Conservation (phyloP, 2,329 filamentous ascomycete species). For the Penicillium fuscoglaucum region DNA sequence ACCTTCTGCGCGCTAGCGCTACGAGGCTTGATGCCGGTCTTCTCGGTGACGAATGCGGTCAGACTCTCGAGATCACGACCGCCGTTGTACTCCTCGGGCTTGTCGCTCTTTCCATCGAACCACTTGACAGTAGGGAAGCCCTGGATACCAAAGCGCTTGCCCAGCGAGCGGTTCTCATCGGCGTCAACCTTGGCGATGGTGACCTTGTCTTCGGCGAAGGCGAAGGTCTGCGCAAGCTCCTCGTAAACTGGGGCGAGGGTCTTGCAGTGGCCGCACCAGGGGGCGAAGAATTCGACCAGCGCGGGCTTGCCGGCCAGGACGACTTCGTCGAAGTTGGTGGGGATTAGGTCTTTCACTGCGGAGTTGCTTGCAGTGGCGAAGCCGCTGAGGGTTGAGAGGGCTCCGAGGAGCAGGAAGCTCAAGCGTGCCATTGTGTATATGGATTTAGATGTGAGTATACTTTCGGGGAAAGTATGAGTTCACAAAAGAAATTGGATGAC, state of each 20-base stretch:
- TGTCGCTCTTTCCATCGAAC: constrained; percentile 92
- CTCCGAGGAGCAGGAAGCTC: constrained; percentile 48
- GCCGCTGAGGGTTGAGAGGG: constrained; percentile 50
- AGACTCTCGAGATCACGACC: constrained; percentile 87
- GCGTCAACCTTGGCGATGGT: constrained; percentile 95
- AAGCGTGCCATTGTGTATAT: constrained; percentile 47
- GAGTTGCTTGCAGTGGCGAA: constrained; percentile 69
- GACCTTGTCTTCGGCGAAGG: constrained; percentile 71
- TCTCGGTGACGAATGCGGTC: constrained; percentile 75
- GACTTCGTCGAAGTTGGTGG: constrained; percentile 86
- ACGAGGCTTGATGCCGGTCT: constrained; percentile 81
- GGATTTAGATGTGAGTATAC: background rate
- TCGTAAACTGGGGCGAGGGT: constrained; percentile 92
- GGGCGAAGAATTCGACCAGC: constrained; percentile 96
- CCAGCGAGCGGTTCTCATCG: constrained; percentile 80
- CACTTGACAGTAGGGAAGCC: constrained; percentile 97
- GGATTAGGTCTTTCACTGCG: constrained; percentile 84
- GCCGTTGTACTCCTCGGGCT: constrained; percentile 79
- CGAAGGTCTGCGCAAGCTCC: constrained; percentile 75
- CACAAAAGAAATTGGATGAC: background rate
- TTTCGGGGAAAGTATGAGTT: background rate
- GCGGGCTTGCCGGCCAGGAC: constrained; percentile 91
- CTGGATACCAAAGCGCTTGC: constrained; percentile 82
- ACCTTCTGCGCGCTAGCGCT: constrained; percentile 56
- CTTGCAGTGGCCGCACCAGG: constrained; percentile 99